Base-by-base conservation (phyloP, 2,329 filamentous ascomycete genomes). In the Colletotrichum camelliae region DNA sequence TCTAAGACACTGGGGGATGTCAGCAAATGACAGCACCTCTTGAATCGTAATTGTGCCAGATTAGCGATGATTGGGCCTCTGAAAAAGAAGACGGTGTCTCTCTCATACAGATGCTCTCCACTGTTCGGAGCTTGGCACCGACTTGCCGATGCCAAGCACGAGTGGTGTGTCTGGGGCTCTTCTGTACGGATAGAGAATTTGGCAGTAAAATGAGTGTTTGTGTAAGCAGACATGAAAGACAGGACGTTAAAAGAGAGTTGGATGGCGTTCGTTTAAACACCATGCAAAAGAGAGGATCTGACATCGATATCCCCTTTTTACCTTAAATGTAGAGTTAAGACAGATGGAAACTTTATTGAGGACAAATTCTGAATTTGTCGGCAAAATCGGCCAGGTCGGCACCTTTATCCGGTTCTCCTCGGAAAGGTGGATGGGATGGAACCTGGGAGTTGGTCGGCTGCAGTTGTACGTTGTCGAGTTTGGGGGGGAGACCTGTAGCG, bases 361-460 rank as follows among this genome's bases (percentile, higher is more conserved):
- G 15, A 35, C 27, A 61, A 15, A 62, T 35, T 37, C 18, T n/a
- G 4, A 33, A 24, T 71, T 72, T 62, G 62, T 29, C 69, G 72
- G 62, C 55, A 62, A 67, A 60, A 67, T 57, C 72, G 68, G 72
- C 68, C 29, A n/a, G 21, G 27, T 43, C 67, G 72, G 72, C 61
- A 75, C 29, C 21, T 16, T 18, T 70, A 68, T 31, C 70, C 66
- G 58, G 15, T 16, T 27, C 10, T 57, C 24, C n/a, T 52, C 43
- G 43, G 43, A 27, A 5, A 27, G 24, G 24, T 27, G 24, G 24
- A 52, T 10, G 13, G 43, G 43, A 52, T 10, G n/a, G n/a, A 52
- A 24, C 43, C 43, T 52, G 43, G 43, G 43, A 52, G n/a, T 13
- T 24, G 10, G 43, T 24, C 43, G 43, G n/a, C 43, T 52, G 43